Evolutionary conservation across 345 rosid species (phyloP), one percentile per base, ranked within the genome.

Genomic region (Draba incana): DNA sequence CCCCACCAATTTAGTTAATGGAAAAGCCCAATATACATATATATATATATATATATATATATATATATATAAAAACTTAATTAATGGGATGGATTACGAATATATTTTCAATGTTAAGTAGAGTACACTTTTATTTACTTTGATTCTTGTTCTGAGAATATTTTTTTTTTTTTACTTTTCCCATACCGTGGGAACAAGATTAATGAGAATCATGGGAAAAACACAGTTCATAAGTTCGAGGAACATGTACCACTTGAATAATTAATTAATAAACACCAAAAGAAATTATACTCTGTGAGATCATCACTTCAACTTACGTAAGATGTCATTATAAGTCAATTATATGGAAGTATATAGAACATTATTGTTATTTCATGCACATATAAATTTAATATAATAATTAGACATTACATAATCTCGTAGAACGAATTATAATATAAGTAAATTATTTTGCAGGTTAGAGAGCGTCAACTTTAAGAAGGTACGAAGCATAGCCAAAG

Each of bases 401-500:
- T 10, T 59, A 60, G 1, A 39, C 8, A 20, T 20, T 1, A 1
- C 4, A 25, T 10, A 58, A 42, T 23, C 53, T 67, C 16, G 13
- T 51, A 59, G 52, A 68, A 74, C 30, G 20, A 38, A 13, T 39
- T 52, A 6, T 24, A 0, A 2, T 4, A 6, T 2, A 2, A 8
- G 13, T n/a, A 24, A 5, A 9, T 27, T 52, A 11, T 27, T 79
- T 35, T 35, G 10, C 75, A 93, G 98, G 78, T 60, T 93, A 60
- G 98, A 93, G 65, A 84, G 16, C 2, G 88, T 93, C 6, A 85
- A 88, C 50, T 47, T 82, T 27, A 88, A 79, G 84, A 88, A 79
- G 76, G 42, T 81, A 28, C 81, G 67, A 23, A 87, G 97, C 74
- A 53, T 84, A 55, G 96, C 97, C 2, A 93, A 93, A 79, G 78